Conservation (phyloP, 2,329 filamentous ascomycete genomes). For the Epichloe elymi region DNA sequence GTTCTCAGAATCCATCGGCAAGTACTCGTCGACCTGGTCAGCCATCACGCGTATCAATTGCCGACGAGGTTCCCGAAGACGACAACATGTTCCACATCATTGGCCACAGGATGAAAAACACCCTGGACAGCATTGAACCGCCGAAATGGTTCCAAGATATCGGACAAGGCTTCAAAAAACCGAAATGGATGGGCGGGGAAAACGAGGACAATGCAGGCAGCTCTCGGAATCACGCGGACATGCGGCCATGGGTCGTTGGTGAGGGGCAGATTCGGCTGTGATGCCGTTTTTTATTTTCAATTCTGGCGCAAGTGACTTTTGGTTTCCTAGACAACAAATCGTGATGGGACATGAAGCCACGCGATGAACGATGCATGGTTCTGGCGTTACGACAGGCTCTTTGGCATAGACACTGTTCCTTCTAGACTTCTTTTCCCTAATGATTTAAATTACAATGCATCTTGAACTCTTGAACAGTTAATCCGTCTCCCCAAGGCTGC, state of each 20-base stretch:
- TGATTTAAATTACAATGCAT: neutral
- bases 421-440: neutral
- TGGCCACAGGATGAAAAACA: constrained; percentile 79
- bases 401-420: neutral
- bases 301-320: too few relatives aligned
- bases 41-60: constrained; percentile 7
- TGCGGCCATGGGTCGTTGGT: constrained; percentile 47
- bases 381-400: neutral
- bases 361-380: neutral
- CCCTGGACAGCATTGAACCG: constrained; percentile 68
- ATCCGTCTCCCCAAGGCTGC: too few relatives aligned
- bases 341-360: too few relatives aligned
- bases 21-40: constrained; percentile 17
- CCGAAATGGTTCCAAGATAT: constrained; percentile 74
- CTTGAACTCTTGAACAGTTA: neutral
- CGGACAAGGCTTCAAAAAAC: constrained; percentile 57
- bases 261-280: constrained; percentile 13
- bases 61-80: constrained; percentile 47
- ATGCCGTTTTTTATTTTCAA: neutral
- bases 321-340: neutral
- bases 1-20: constrained; percentile 26
- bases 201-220: constrained; percentile 24
- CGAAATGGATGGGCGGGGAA: constrained; percentile 65
- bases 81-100: constrained; percentile 77
- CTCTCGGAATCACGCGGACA: constrained; percentile 24